Evolutionary conservation across 352 stramenopile genomes (phyloP).

Genomic region (Globisporangium spinosum): DNA sequence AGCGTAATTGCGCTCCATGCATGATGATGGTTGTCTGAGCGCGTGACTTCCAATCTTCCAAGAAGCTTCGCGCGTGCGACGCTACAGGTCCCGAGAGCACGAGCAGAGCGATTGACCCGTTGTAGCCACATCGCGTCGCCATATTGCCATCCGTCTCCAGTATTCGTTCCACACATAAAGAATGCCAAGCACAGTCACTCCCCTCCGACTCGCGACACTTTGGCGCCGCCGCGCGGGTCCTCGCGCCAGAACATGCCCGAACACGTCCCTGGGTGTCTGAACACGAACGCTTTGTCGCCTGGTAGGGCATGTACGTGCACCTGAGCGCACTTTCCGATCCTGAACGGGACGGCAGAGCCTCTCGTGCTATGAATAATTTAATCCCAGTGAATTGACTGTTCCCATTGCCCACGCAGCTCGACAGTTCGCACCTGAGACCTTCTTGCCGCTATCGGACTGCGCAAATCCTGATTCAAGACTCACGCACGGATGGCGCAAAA

Average conservation of each 20-base stretch:
- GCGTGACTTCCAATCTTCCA: not conserved
- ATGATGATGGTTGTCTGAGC: not conserved
- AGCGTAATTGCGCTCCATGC: not conserved
- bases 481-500: too few relatives aligned
- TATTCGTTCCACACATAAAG: not conserved
- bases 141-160: not conserved
- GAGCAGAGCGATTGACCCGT: not conserved
- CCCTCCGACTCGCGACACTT: not conserved
- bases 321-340: too few relatives aligned
- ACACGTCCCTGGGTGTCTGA: not conserved
- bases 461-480: too few relatives aligned
- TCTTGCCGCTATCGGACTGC: too few relatives aligned
- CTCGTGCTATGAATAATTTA: too few relatives aligned
- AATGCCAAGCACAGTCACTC: not conserved
- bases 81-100: not conserved
- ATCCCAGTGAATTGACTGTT: too few relatives aligned
- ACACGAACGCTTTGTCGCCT: not conserved
- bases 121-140: conserved; percentile 4
- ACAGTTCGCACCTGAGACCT: too few relatives aligned
- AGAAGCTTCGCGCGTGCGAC: not conserved
- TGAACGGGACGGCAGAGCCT: too few relatives aligned
- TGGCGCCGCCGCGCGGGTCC: not conserved
- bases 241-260: not conserved
- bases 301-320: too few relatives aligned
- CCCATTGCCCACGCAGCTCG: too few relatives aligned